These are phyloP conservation scores for Citrus inodora DNA, from an alignment of 345 rosid species.

Conservation along the genomic window DNA sequence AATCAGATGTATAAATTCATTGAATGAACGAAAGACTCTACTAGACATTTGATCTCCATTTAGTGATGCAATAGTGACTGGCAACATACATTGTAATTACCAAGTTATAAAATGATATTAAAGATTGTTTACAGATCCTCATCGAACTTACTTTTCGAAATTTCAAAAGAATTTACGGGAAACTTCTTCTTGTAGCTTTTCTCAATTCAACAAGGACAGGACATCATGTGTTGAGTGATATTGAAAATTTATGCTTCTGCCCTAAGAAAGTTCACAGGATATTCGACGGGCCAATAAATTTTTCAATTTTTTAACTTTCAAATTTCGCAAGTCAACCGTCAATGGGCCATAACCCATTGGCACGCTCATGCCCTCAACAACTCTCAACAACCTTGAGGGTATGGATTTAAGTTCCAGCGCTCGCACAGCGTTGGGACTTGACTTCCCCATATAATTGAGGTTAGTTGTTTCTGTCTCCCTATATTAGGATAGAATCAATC, in stretches of 20 bases:
- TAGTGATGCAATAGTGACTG: background rate
- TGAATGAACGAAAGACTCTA: background rate
- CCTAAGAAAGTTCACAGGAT: background rate
- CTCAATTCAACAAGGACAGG: too few species aligned
- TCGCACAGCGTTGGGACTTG: too few species aligned
- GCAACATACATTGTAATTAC: background rate
- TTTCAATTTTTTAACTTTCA: background rate
- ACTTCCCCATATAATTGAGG: rapidly evolving
- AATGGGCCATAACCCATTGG: too few species aligned
- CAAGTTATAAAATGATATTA: too few species aligned
- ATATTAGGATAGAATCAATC: rapidly evolving
- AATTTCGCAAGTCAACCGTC: too few species aligned
- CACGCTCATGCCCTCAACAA: too few species aligned
- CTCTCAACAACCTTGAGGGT: too few species aligned
- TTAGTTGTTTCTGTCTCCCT: rapidly evolving
- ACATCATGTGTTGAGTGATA: background rate
- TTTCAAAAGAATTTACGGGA: too few species aligned
- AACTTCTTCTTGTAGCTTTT: too few species aligned
- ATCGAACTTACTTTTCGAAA: too few species aligned
- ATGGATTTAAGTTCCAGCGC: rapidly evolving
- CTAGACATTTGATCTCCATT: background rate
- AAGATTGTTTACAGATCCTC: too few species aligned
- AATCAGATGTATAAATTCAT: background rate
- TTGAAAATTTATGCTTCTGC: background rate
- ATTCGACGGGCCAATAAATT: background rate